Evolutionary conservation across 2,329 filamentous ascomycete genomes (phyloP).

Genomic region (Penicillium sp.): DNA sequence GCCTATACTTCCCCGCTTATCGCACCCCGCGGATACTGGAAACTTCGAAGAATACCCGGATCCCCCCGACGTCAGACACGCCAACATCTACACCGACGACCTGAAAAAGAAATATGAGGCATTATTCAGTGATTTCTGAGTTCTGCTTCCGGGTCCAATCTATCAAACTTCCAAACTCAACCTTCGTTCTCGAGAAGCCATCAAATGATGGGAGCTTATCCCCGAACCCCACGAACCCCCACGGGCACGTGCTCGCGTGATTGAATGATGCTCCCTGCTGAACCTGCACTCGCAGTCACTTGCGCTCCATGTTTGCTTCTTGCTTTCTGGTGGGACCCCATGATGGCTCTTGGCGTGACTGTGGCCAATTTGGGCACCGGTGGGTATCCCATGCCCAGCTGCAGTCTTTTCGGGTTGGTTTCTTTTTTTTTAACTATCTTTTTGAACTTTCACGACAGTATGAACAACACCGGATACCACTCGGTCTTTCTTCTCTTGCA

Average conservation of each 20-base stretch:
- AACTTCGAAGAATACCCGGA: constrained; percentile 69
- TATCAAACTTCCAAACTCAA: not conserved
- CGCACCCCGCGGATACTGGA: constrained; percentile 61
- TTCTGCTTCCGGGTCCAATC: not conserved
- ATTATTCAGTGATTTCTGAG: constrained; percentile 63
- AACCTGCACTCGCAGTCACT: not conserved
- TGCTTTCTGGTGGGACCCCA: constrained; percentile 1
- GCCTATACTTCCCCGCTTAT: constrained; percentile 63
- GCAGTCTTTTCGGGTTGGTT: not conserved
- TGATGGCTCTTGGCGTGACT: constrained; percentile 2
- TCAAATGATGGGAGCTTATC: not conserved
- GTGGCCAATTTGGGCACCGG: not conserved
- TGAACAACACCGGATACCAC: not conserved
- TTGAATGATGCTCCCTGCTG: not conserved
- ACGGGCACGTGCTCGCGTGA: constrained; percentile 4
- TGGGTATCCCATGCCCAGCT: not conserved
- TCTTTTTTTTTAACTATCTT: not conserved
- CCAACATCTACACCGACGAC: constrained; percentile 60
- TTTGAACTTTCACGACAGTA: not conserved
- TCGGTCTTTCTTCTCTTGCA: not conserved
- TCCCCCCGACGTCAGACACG: constrained; percentile 53
- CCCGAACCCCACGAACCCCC: constrained; percentile 1
- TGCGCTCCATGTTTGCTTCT: not conserved
- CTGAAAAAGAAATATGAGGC: constrained; percentile 62
- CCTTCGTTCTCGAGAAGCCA: not conserved